A percentile compares a stretch with the other conserved stretches of the same genome.
These are phyloP conservation scores for Scutellaria barbata DNA, from an alignment of 257 asterid species.

Conservation along the genomic window DNA sequence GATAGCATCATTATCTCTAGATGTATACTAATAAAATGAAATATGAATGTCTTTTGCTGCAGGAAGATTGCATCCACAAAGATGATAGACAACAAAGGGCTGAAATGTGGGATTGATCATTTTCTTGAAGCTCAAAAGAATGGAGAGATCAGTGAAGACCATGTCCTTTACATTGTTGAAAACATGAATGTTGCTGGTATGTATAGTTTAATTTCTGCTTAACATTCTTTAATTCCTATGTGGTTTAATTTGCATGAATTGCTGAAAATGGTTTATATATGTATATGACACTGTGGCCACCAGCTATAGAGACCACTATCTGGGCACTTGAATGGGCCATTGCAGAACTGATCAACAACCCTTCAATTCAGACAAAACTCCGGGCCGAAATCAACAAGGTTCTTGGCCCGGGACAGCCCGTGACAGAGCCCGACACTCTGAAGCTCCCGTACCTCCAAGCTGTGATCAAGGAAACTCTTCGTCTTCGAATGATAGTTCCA, in stretches of 20 bases:
- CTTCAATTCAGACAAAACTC: conserved; percentile 62
- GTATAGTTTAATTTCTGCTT: neutral
- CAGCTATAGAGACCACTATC: conserved; percentile 86
- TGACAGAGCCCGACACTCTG: conserved; percentile 66
- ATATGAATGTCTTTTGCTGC: neutral
- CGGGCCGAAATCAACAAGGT: conserved; percentile 58
- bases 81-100: conserved; percentile 33
- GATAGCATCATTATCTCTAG: too few relatives aligned
- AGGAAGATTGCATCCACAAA: conserved; percentile 56
- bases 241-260: neutral
- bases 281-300: neutral
- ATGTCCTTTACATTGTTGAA: conserved; percentile 75
- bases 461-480: conserved; percentile 78
- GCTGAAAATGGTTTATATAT: neutral
- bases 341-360: conserved; percentile 79
- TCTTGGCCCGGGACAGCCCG: conserved; percentile 68
- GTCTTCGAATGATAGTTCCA: conserved; percentile 74
- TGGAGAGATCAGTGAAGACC: conserved; percentile 75
- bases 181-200: conserved; percentile 79
- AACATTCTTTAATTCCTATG: too few relatives aligned
- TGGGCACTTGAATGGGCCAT: conserved; percentile 90
- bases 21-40: neutral
- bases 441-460: conserved; percentile 90
- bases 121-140: conserved; percentile 70
- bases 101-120: conserved; percentile 71